Percentiles rank a stretch among this genome's conserved stretches.
Conservation (phyloP, 768 basidiomycete genomes). For the Suillus subluteus region DNA sequence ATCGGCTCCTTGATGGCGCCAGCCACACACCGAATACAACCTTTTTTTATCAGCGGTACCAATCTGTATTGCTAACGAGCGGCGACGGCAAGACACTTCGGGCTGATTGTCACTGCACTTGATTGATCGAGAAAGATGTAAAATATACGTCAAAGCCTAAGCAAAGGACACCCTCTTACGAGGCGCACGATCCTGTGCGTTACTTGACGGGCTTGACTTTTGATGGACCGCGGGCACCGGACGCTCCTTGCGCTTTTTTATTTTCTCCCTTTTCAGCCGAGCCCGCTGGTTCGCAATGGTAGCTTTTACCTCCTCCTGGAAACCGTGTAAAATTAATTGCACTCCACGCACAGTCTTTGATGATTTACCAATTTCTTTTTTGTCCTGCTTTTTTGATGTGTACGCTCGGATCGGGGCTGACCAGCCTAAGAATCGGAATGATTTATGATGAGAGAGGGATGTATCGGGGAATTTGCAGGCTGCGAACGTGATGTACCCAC, state of each 20-base stretch:
- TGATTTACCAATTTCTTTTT: slow-evolving; percentile 44
- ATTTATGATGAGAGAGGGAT: slow-evolving; percentile 24
- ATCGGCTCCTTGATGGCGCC: not conserved
- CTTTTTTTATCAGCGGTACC: not conserved
- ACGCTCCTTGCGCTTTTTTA: slow-evolving; percentile 33
- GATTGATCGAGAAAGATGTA: not conserved
- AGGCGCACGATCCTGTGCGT: slow-evolving; percentile 19
- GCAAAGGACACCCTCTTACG: slow-evolving; percentile 40
- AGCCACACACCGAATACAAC: not conserved
- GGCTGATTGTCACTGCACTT: slow-evolving; percentile 1
- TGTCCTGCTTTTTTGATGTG: slow-evolving; percentile 29
- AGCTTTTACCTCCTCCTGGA: slow-evolving; percentile 47
- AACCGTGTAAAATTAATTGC: slow-evolving; percentile 19
- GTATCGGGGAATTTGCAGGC: slow-evolving; percentile 19
- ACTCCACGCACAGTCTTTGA: slow-evolving; percentile 18
- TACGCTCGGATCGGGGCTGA: slow-evolving; percentile 32
- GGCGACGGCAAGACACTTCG: not conserved
- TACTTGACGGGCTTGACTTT: slow-evolving; percentile 18
- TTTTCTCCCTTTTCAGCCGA: slow-evolving; percentile 44
- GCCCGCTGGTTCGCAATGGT: slow-evolving; percentile 40
- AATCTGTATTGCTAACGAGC: not conserved
- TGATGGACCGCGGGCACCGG: slow-evolving; percentile 18
- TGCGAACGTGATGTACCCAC: slow-evolving; percentile 27
- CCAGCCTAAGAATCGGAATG: slow-evolving; percentile 25
- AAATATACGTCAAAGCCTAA: slow-evolving; percentile 20